These are phyloP conservation scores for Penicillium sp. DNA, from an alignment of 2,329 filamentous ascomycete species.

Conservation along the genomic window DNA sequence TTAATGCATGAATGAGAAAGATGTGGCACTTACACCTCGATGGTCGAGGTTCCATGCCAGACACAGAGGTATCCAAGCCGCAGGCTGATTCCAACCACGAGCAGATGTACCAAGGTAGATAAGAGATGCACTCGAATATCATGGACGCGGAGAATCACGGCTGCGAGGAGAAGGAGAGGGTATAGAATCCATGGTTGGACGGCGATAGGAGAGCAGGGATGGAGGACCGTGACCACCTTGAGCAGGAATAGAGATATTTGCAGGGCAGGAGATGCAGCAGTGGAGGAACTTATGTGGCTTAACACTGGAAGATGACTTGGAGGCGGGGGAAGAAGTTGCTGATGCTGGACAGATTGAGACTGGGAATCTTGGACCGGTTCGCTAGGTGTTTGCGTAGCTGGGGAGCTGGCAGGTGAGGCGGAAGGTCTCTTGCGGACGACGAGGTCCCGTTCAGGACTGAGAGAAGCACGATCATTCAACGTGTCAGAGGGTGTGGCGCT, in stretches of 20 bases:
- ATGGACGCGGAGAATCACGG: constrained; percentile 51
- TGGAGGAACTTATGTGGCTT: constrained; percentile 17
- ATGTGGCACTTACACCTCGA: background rate
- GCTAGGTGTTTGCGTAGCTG: constrained; percentile 16
- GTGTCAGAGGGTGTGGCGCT: constrained; percentile 12
- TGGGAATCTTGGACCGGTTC: constrained; percentile 3
- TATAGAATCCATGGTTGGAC: constrained; percentile 60
- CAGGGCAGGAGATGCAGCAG: constrained; percentile 37
- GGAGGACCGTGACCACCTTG: constrained; percentile 61
- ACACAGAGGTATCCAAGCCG: constrained; percentile 33
- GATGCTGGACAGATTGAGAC: constrained; percentile 15
- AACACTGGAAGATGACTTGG: constrained; percentile 28
- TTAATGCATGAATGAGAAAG: constrained; percentile 1
- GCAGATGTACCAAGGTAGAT: constrained; percentile 45
- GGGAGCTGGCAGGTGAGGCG: constrained; percentile 23
- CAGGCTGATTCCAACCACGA: constrained; percentile 40
- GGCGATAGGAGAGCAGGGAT: constrained; percentile 66
- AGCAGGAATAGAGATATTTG: constrained; percentile 60
- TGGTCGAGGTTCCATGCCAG: constrained; percentile 13
- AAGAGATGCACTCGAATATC: constrained; percentile 36
- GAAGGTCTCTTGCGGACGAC: constrained; percentile 31
- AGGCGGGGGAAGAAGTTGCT: constrained; percentile 42
- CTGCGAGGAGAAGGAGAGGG: constrained; percentile 63
- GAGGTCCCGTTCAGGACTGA: constrained; percentile 29
- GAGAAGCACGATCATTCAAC: constrained; percentile 16